A percentile compares a stretch with the other conserved stretches of the same genome.
Conservation (phyloP, 495 filamentous ascomycete species). For the Cercophora scortea region DNA sequence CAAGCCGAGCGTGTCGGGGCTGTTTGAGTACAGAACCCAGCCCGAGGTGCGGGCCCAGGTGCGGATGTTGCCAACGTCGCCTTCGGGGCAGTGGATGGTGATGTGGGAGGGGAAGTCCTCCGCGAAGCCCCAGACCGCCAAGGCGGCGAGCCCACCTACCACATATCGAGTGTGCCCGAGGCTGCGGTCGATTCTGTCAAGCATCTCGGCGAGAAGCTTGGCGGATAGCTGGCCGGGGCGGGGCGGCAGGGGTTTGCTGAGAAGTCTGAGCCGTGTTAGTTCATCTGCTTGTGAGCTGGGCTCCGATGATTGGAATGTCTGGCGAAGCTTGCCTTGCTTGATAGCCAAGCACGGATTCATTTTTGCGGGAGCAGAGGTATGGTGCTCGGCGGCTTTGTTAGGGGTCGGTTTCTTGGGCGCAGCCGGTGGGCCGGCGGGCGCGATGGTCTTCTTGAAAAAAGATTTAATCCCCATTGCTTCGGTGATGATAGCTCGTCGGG, state of each 20-base stretch:
- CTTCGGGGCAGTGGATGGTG: conserved; percentile 23
- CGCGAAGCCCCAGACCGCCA: conserved; percentile 26
- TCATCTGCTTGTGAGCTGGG: background rate
- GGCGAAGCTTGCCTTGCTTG: too few species aligned
- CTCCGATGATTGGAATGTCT: too few species aligned
- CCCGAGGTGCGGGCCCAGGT: conserved; percentile 20
- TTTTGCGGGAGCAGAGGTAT: background rate
- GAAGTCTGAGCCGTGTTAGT: background rate
- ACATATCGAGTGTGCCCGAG: conserved; percentile 31
- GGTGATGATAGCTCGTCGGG: too few species aligned
- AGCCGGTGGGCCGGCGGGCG: too few species aligned
- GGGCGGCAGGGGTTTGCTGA: conserved; percentile 4
- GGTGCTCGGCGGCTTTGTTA: too few species aligned
- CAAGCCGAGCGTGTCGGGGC: conserved; percentile 3
- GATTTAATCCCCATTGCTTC: too few species aligned
- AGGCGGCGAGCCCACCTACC: conserved; percentile 28
- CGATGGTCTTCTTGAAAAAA: too few species aligned
- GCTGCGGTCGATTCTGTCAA: conserved; percentile 21
- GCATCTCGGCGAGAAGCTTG: conserved; percentile 2
- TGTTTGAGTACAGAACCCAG: background rate
- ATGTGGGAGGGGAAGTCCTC: conserved; percentile 11
- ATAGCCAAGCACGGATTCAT: background rate
- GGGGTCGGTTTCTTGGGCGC: too few species aligned
- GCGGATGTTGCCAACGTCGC: conserved; percentile 16
- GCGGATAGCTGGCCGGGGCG: conserved; percentile 4